These are phyloP conservation scores for Colletotrichum graminicola DNA, from an alignment of 2,329 filamentous ascomycete genomes.

Conservation along the genomic window DNA sequence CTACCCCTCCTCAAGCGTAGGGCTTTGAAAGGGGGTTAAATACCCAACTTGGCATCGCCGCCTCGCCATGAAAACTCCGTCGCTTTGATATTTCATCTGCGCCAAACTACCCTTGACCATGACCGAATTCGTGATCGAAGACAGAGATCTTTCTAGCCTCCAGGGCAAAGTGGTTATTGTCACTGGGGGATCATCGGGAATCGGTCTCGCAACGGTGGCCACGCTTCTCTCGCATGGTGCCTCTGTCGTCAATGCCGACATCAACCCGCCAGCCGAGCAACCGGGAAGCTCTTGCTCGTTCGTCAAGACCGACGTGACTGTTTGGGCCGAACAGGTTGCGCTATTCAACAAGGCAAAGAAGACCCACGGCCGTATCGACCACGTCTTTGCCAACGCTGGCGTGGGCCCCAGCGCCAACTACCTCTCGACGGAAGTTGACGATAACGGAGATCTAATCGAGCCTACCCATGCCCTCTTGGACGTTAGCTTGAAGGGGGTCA, in stretches of 20 bases:
- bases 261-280: conserved; percentile 55
- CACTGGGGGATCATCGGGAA: conserved; percentile 77
- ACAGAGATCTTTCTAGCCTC: conserved; percentile 60
- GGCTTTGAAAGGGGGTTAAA: neutral
- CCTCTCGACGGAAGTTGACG: conserved; percentile 60
- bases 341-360: conserved; percentile 65
- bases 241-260: conserved; percentile 66
- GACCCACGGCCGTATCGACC: conserved; percentile 80
- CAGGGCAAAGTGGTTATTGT: conserved; percentile 75
- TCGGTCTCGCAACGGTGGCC: conserved; percentile 74
- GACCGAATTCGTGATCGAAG: conserved; percentile 60
- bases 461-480: conserved; percentile 59
- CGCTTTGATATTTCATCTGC: neutral
- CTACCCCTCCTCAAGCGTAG: neutral
- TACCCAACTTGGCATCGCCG: neutral
- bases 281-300: conserved; percentile 52
- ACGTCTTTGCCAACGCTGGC: conserved; percentile 79
- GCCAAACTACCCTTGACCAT: conserved; percentile 47
- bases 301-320: conserved; percentile 60
- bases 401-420: conserved; percentile 61
- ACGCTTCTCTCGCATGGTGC: conserved; percentile 66
- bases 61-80: neutral
- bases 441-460: conserved; percentile 61
- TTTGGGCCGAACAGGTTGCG: conserved; percentile 62
- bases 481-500: conserved; percentile 62